phyloP scores from a whole-genome alignment of 208 protist genomes.

The Naegleria lovaniensis region DNA sequence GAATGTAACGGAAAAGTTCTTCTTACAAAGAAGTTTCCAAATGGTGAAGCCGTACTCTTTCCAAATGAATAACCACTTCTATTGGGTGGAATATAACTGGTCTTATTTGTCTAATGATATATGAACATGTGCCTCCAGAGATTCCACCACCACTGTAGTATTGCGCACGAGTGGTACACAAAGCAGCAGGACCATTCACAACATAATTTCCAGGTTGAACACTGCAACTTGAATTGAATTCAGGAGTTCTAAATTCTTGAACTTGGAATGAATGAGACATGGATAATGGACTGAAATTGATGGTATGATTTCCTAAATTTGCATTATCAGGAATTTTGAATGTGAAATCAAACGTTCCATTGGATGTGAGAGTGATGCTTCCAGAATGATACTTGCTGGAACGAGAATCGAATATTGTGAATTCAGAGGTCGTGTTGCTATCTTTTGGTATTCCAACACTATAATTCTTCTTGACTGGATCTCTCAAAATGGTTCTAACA shows the following conservation, averaged over 20 bases:
- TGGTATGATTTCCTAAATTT: not conserved
- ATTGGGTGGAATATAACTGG: not conserved
- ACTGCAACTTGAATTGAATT: not conserved
- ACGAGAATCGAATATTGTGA: not conserved
- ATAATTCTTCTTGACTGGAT: not conserved
- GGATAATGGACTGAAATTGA: not conserved
- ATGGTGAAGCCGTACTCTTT: not conserved
- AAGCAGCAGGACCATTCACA: not conserved
- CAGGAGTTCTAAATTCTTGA: slow-evolving; percentile 28
- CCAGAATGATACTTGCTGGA: not conserved
- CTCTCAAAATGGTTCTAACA: not conserved
- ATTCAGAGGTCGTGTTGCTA: not conserved
- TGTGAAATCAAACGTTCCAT: not conserved
- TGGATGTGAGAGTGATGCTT: not conserved
- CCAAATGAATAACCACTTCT: not conserved
- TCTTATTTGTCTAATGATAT: not conserved
- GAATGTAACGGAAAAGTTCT: too few relatives aligned
- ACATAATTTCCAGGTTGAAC: not conserved
- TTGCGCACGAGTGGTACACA: not conserved
- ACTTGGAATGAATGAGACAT: not conserved
- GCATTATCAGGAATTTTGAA: not conserved
- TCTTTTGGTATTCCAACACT: not conserved
- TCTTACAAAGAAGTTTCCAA: not conserved
- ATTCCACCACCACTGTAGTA: slow-evolving; percentile 21
- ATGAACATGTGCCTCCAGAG: not conserved